Base-by-base conservation (phyloP, 2,329 filamentous ascomycete genomes). In the Calycina marina region DNA sequence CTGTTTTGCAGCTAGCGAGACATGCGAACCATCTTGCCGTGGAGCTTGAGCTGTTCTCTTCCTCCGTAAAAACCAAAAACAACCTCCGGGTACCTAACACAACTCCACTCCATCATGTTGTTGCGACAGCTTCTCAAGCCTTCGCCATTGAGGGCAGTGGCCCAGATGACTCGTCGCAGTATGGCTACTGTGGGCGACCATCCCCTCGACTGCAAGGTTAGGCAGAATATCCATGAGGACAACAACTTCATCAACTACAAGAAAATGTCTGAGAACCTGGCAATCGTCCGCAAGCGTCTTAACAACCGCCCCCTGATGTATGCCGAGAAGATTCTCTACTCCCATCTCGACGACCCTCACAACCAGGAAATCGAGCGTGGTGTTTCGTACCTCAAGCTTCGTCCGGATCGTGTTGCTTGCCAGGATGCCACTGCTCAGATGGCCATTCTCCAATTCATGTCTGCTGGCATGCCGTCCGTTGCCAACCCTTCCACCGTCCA, bases 391-490 rank as follows among this genome's bases (percentile, higher is more conserved):
- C 75, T 98, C 47, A 94, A 88, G 69, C 77, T 98, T 48, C 82
- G 90, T 46, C 90, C 90, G 37, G 90, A 98, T 58, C 83, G 90
- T 61, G 90, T 98, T 53, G 90, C 90, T 60, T 96, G 90, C 71
- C 90, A 98, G 69, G 90, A 98, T 72, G 90, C 90, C 56, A 96
- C 90, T 39, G 90, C 90, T 43, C 90, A 98, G 72, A 98, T 98
- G 90, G 90, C 90, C 44, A 93, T 98, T 48, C 72, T 98, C 38
- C 90, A 98, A 68, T 98, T 98, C 73, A 98, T 98, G 86, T 93
- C 84, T 35, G 88, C 90, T 40, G 88, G 88, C 58, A 88, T 98
- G 83, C 82, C 84, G 46, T 77, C 79, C 14, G 90, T 96, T 40
- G 86, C 86, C 42, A 96, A 92, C 52, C 90, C 90, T 31, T 76